Base-by-base conservation (phyloP, 768 basidiomycete species). In the Mycena polygramma region DNA sequence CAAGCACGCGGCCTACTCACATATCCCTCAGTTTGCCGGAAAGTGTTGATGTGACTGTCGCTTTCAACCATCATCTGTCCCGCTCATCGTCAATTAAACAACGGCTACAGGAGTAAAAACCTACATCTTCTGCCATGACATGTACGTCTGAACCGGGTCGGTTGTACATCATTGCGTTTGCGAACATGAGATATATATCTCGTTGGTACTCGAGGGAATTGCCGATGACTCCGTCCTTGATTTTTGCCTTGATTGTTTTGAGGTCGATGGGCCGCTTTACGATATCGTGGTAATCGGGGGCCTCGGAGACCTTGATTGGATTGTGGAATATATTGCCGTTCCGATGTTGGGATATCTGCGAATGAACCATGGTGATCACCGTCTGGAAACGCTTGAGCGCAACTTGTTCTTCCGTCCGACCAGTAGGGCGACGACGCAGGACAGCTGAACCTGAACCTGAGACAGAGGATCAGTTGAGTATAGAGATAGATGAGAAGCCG, bases 121-220 rank as follows among this genome's bases (percentile, higher is more conserved):
- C 80, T 77, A 96, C 96, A 84, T 96, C 94, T 78, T 95, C 91
- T 8, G 97, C 94, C 94, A 97, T 97, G 61, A 85, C 86, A 71
- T 92, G 90, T n/a, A 97, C 92, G 77, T 95, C 94, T 19, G 92
- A 93, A 6, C 90, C 90, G 1, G 94, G 93, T 55, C 92, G 84
- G 73, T 99, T 99, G 79, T 96, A 99, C 93, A 98, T 95, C 90
- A 97, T 92, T 7, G 97, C 94, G 79, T 99, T 98, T 10, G 95
- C 94, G 80, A 98, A 97, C 92, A 98, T 97, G 71, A 98, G 84
- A 77, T 90, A 92, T 13, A 97, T 88, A 75, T 98, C 97, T 71
- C 95, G 86, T 77, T 97, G 93, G 75, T 92, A 98, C 77, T 98
- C 96, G 39, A 92, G 85, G 1, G 94, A 93, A 73, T 89, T 95